Evolutionary conservation across 1,284 basidiomycete genomes (phyloP).

Genomic region (Irpex sp.): DNA sequence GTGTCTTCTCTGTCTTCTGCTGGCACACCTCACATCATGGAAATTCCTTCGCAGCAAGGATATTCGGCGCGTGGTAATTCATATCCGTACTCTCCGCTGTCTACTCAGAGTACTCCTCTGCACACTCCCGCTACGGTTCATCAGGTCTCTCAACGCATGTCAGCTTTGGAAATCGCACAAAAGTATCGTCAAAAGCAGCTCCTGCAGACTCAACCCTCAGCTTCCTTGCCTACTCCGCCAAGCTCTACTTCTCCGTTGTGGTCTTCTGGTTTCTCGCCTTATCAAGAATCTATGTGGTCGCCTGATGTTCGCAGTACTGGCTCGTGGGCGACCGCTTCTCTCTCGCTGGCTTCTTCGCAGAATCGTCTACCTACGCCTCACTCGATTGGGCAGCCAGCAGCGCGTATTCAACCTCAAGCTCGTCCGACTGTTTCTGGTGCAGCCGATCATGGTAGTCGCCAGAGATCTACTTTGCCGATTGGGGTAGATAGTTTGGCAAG

Average conservation of each 20-base stretch:
- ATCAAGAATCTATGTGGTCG: constrained; percentile 32
- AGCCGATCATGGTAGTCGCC: not conserved
- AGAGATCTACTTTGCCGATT: constrained; percentile 1
- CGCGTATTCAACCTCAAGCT: not conserved
- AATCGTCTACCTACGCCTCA: not conserved
- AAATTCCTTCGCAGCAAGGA: constrained; percentile 27
- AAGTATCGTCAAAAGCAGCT: constrained; percentile 41
- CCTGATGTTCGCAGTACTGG: constrained; percentile 27
- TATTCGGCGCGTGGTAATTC: constrained; percentile 16
- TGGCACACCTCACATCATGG: constrained; percentile 41
- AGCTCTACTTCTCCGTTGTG: constrained; percentile 45
- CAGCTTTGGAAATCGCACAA: constrained; percentile 42
- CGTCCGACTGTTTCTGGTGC: not conserved
- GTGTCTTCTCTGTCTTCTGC: constrained; percentile 18
- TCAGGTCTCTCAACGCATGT: constrained; percentile 13
- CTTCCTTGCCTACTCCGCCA: constrained; percentile 43
- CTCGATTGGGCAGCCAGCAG: not conserved
- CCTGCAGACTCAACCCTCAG: constrained; percentile 20
- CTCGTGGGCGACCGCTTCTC: not conserved
- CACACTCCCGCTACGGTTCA: not conserved
- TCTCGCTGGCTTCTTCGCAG: not conserved
- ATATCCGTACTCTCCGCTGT: constrained; percentile 19
- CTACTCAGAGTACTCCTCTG: constrained; percentile 4
- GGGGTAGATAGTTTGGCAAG: not conserved
- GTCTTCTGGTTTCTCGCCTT: constrained; percentile 44